A percentile compares a stretch with the other conserved stretches of the same genome.
These are phyloP conservation scores for Geotrichum restrictum DNA, from an alignment of 1,139 yeast species.

Conservation along the genomic window DNA sequence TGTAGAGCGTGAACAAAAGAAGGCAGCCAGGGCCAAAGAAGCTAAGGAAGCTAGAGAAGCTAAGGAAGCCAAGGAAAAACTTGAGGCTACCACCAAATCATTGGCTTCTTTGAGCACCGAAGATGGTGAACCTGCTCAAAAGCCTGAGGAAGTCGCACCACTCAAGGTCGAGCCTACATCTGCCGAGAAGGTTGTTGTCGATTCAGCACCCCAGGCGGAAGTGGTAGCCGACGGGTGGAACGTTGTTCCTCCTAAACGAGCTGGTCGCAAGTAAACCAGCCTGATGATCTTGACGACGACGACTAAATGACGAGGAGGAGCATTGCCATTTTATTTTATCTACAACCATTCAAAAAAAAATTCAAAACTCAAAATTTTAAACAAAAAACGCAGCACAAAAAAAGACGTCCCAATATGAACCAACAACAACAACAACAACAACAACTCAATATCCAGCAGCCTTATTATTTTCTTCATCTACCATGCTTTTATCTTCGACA, in stretches of 20 bases:
- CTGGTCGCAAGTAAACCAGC: slow-evolving; percentile 17
- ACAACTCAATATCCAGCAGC: background rate
- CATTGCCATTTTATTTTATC: background rate
- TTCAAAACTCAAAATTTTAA: background rate
- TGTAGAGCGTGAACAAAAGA: slow-evolving; percentile 26
- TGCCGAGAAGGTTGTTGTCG: slow-evolving; percentile 39
- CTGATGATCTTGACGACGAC: background rate
- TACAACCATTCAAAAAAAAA: background rate
- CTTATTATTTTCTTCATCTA: background rate
- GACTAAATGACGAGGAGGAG: background rate
- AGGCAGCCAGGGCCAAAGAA: slow-evolving; percentile 27
- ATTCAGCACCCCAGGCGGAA: slow-evolving; percentile 42
- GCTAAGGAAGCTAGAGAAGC: slow-evolving; percentile 11
- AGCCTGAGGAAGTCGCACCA: slow-evolving; percentile 28
- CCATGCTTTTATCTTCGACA: background rate
- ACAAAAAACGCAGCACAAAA: background rate
- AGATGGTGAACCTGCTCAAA: slow-evolving; percentile 55
- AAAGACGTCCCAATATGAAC: background rate
- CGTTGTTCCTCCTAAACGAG: slow-evolving; percentile 44
- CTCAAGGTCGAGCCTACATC: slow-evolving; percentile 34
- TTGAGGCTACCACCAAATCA: slow-evolving; percentile 28
- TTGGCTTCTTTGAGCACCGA: slow-evolving; percentile 66
- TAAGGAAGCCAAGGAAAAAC: slow-evolving; percentile 1
- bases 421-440: background rate
- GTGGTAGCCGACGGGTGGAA: slow-evolving; percentile 60